These are phyloP conservation scores for Solanum stenotomum DNA, from an alignment of 257 asterid genomes.

Conservation along the genomic window DNA sequence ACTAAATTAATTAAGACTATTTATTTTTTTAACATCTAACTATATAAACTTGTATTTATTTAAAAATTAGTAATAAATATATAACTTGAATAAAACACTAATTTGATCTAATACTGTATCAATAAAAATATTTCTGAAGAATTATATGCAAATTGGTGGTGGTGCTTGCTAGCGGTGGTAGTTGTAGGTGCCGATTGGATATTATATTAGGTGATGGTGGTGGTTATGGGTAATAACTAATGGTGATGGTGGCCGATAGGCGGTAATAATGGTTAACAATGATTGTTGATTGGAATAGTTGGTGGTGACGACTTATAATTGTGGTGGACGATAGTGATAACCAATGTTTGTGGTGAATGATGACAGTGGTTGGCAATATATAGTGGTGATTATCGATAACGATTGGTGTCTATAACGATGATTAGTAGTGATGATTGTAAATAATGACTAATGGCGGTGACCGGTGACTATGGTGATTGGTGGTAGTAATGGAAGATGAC, in stretches of 20 bases:
- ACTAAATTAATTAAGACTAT: neutral
- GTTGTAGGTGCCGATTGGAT: neutral
- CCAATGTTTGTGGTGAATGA: neutral
- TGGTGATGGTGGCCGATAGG: neutral
- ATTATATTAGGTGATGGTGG: neutral
- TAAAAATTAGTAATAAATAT: neutral
- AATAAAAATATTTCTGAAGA: no score
- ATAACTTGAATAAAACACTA: neutral
- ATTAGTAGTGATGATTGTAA: neutral
- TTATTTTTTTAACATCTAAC: neutral
- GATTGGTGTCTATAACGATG: neutral
- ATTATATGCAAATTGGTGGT: neutral
- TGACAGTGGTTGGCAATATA: neutral
- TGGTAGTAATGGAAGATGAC: neutral
- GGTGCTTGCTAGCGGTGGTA: neutral
- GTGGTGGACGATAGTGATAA: neutral
- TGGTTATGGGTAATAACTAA: neutral
- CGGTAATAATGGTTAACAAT: neutral
- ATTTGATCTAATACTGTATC: no score
- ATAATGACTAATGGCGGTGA: neutral
- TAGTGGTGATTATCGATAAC: neutral
- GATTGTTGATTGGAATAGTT: neutral
- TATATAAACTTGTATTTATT: neutral
- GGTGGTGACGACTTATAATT: neutral
- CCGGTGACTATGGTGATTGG: neutral